Evolutionary conservation across 169 alveolate genomes (phyloP), one percentile per base, ranked within the genome.

Genomic region (Perkinsus marinus): DNA sequence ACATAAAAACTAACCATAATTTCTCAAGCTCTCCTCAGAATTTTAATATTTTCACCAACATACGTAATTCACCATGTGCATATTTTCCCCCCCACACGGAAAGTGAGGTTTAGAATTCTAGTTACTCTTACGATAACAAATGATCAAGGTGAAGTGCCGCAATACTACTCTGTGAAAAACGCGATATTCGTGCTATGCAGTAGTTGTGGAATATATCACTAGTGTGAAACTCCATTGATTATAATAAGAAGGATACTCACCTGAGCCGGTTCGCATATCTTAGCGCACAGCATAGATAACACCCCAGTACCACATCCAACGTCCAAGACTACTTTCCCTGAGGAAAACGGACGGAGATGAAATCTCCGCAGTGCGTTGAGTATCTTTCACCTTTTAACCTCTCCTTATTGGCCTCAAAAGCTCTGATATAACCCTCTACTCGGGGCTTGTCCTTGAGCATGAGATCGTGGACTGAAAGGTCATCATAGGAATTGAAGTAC

Each of bases 261-360:
- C 79, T 57, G 79, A 57, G 79, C 5, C 22, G 79, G 79, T 30
- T 57, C 36, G 34, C 79, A 57, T 57, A 57, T 57, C 34, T 57
- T 57, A 6, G 79, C 79, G 34, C 79, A 57, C 34, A 92, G 90
- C 92, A 96, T 93, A 0, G 97, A 93, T n/a, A 97, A 92, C 5
- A 97, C 94, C 39, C 98, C 98, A 68, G 97, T 93, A 6, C 98
- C 98, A 36, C 96, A 93, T 19, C 98, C 98, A n/a, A 97, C 96
- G 92, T 97, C 98, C 91, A 97, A 47, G 34, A 97, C 98, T 22
- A 94, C 91, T 91, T 95, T 95, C 68, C 95, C 97, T 93, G 93
- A 92, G 92, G 95, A 94, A 7, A 91, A 57, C 79, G 5, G 37
- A 13, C 3, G 37, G 36, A 26, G 7, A 19, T 2, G 26, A 30